Conservation (phyloP, 2,329 filamentous ascomycete genomes). For the Colletotrichum camelliae region DNA sequence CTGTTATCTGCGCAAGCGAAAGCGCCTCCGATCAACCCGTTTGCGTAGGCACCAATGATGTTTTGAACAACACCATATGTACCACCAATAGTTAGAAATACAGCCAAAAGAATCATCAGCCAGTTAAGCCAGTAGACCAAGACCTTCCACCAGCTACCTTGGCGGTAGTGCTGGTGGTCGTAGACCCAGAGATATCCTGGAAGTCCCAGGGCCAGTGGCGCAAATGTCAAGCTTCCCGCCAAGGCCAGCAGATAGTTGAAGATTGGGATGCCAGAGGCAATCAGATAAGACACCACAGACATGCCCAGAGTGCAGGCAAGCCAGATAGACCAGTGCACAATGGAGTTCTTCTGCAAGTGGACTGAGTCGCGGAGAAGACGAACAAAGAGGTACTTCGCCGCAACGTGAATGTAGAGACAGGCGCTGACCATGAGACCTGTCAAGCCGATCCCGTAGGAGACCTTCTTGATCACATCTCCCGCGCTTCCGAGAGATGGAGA, state of each 20-base stretch:
- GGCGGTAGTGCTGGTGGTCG: slow-evolving; percentile 37
- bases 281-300: slow-evolving; percentile 33
- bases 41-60: slow-evolving; percentile 56
- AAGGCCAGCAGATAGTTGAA: slow-evolving; percentile 37
- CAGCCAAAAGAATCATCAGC: slow-evolving; percentile 37
- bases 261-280: slow-evolving; percentile 38
- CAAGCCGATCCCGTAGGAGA: slow-evolving; percentile 64
- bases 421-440: slow-evolving; percentile 55
- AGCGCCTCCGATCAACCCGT: slow-evolving; percentile 47
- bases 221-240: slow-evolving; percentile 38
- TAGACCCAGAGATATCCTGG: slow-evolving; percentile 42
- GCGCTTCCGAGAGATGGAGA: slow-evolving; percentile 67
- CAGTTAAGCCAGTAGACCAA: slow-evolving; percentile 37
- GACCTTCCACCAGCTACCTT: slow-evolving; percentile 28
- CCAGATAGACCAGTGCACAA: slow-evolving; percentile 41
- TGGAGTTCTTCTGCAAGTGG: slow-evolving; percentile 39
- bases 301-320: slow-evolving; percentile 34
- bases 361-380: slow-evolving; percentile 39
- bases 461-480: slow-evolving; percentile 63
- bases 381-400: slow-evolving; percentile 46
- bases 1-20: slow-evolving; percentile 57
- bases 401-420: slow-evolving; percentile 40
- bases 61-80: slow-evolving; percentile 53
- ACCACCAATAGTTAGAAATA: slow-evolving; percentile 44
- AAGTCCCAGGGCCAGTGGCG: slow-evolving; percentile 37